Base-by-base conservation (phyloP, 2,329 filamentous ascomycete genomes). In the Chaetomium olivaceum region DNA sequence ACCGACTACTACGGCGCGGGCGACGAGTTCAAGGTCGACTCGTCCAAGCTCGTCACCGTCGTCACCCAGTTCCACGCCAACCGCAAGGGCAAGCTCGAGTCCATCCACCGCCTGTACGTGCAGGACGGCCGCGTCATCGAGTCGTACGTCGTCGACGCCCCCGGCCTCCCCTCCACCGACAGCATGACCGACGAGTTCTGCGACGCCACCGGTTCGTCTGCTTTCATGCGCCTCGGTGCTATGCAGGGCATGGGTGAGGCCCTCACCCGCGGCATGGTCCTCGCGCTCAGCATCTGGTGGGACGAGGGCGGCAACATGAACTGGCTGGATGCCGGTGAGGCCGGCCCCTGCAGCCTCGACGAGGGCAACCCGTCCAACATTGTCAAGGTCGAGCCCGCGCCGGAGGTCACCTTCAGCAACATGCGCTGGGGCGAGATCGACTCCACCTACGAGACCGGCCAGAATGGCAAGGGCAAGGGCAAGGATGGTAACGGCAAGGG, bases 251-350 rank as follows among this genome's bases (percentile, higher is more conserved):
- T 74, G 70, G 73, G 68, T 64, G 67, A 79, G 25, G 77, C 82
- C 0, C 73, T 85, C 63, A 74, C 71, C 25, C 76, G 82, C 16
- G 82, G 81, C 56, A 85, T 85, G 83, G 83, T 85, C 1, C 76
- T 85, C 29, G 78, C 80, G 14, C 79, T 87, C 69, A 80, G 79
- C 72, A 80, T 87, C 67, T 87, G 85, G 85, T 84, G 83, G 76
- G 83, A 85, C 66, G 76, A 80, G 14, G 72, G 77, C 14, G 79
- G 79, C 52, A 82, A 80, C 67, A 87, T 87, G 85, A 79, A 81
- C 52, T 87, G 85, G 85, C 77, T 87, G 11, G 84, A 87, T 70
- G 75, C 78, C 60, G 77, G 80, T 7, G 77, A 75, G 43, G 75
- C 81, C 3, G 86, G 86, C 0, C 85, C 85, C 29, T 88, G 86